phyloP scores from a whole-genome alignment of 2,329 filamentous ascomycete genomes.

The Dactylellina sp. region DNA sequence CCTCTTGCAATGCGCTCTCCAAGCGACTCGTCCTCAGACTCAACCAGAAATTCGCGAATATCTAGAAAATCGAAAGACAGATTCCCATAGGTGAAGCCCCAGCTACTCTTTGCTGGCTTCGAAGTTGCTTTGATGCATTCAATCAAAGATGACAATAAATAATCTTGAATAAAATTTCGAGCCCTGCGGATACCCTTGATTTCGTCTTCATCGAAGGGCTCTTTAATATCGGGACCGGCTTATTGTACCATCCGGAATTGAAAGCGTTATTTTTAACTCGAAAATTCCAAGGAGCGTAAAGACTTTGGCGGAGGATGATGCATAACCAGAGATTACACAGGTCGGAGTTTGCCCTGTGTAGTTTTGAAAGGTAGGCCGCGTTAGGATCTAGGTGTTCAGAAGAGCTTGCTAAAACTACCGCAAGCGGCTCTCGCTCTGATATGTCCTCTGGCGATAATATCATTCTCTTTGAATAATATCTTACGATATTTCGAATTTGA shows the following conservation, averaged over 20 bases:
- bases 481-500: not conserved
- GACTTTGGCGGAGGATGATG: not conserved
- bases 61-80: no score
- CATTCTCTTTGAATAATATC: not conserved
- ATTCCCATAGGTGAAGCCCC: no score
- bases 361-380: no score
- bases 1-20: no score
- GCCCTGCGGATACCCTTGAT: not conserved
- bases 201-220: not conserved
- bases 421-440: no score
- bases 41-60: no score
- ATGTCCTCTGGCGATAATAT: no score
- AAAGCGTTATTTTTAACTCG: not conserved
- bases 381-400: no score
- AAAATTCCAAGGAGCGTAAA: not conserved
- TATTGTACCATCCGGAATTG: not conserved
- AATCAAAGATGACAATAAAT: not conserved
- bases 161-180: not conserved
- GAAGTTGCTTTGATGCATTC: not conserved
- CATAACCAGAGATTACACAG: not conserved
- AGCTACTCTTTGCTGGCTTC: not conserved
- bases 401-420: no score
- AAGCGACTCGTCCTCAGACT: no score
- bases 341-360: not conserved
- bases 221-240: not conserved